phyloP scores from a whole-genome alignment of 129 eudicot genomes.

The Ambrosia artemisiifolia region DNA sequence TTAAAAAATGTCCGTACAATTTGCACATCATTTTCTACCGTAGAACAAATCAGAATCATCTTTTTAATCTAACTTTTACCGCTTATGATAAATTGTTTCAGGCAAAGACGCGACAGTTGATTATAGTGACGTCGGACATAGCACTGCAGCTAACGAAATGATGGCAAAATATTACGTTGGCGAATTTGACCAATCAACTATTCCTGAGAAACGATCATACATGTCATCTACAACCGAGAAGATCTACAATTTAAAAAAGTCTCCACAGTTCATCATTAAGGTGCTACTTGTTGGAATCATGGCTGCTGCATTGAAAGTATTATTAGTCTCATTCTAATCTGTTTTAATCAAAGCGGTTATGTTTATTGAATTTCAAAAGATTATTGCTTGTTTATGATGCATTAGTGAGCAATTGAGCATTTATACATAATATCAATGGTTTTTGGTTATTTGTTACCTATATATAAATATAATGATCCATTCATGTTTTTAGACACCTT shows the following conservation, averaged over 20 bases:
- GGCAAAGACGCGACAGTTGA: slow-evolving; percentile 9
- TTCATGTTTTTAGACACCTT: background rate
- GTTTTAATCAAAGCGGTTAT: background rate
- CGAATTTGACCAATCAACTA: background rate
- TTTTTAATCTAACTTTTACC: background rate
- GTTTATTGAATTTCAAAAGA: background rate
- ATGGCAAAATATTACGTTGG: background rate
- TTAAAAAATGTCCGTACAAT: background rate
- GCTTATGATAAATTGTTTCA: background rate
- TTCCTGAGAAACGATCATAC: background rate
- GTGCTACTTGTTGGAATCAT: slow-evolving; percentile 7
- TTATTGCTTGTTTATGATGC: background rate
- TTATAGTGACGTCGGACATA: slow-evolving; percentile 3
- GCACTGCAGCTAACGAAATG: background rate
- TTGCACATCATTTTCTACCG: background rate
- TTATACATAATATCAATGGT: background rate
- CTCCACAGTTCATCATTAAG: slow-evolving; percentile 6
- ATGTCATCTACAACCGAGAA: background rate
- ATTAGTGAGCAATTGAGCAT: background rate
- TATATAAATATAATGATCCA: background rate
- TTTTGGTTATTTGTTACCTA: background rate
- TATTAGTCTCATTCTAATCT: background rate
- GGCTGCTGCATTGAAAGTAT: slow-evolving; percentile 6
- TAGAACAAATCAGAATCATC: background rate
- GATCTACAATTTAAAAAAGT: slow-evolving; percentile 8